Evolutionary conservation across 1,284 basidiomycete species (phyloP), one percentile per base, ranked within the genome.

Genomic region (Termitomyces sp.): DNA sequence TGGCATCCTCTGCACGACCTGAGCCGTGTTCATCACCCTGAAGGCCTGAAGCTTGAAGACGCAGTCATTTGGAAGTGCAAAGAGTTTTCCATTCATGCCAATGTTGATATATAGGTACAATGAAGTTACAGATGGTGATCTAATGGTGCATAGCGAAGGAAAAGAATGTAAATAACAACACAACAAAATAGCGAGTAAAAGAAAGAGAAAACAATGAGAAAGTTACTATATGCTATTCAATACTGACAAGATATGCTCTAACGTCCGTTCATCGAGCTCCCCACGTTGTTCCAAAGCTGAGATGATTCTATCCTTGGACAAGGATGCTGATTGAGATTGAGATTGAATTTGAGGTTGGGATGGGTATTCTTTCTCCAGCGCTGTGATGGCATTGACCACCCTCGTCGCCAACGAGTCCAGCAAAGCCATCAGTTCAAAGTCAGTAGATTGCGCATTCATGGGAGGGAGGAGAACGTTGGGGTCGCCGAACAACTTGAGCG

Each of bases 301-400:
- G 39, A 73, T 56, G 28, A 73, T 58, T 8, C 55, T 59, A 42
- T 61, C 53, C 49, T 64, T 65, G 26, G 58, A 50, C 30, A 54
- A 62, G 12, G 59, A 53, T 26, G 36, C 17, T 8, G 42, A 17
- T 53, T 57, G 55, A 21, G 56, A 56, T 58, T 57, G 58, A 41
- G 53, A 56, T 34, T 56, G 58, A 33, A 59, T 43, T 12, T 41
- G 19, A 15, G 34, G 33, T 54, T 59, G 55, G 36, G 56, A 57
- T 34, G 48, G 52, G 59, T 56, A 49, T 58, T 65, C 58, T 76
- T 63, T 19, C 71, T 38, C 67, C 61, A 95, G 70, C 9, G 82
- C 77, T 13, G 82, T 77, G 28, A 89, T 71, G n/a, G 87, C 82
- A 66, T 95, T 94, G 67, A 94, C 88, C 50, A 95, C 84, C 38